Evolutionary conservation across 495 filamentous ascomycete genomes (phyloP).

Genomic region (Neurospora sp.): DNA sequence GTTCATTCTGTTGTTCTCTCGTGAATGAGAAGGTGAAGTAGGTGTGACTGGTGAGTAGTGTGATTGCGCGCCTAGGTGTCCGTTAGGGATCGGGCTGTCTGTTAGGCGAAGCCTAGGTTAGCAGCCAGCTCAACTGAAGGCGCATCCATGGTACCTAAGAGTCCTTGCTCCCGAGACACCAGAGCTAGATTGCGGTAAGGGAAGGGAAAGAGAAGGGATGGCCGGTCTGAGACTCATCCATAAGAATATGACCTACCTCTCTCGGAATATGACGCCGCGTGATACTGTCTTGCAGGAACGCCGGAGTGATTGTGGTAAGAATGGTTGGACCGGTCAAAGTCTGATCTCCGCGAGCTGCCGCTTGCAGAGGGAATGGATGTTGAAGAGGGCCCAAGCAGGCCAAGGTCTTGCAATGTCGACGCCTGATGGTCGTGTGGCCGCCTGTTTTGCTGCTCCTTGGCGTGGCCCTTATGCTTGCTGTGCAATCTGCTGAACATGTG

Average conservation of each 20-base stretch:
- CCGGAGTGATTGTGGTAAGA: conserved; percentile 17
- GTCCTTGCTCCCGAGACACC: background rate
- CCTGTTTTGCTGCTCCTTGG: conserved; percentile 23
- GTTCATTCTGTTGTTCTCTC: conserved; percentile 51
- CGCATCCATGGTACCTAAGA: conserved; percentile 1
- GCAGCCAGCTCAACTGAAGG: conserved; percentile 1
- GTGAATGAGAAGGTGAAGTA: conserved; percentile 26
- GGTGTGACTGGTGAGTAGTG: conserved; percentile 32
- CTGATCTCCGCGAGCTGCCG: conserved; percentile 22
- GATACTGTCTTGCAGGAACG: conserved; percentile 16
- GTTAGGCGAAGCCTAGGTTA: conserved; percentile 1
- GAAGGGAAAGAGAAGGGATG: background rate
- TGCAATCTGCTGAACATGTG: conserved; percentile 43
- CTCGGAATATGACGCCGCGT: conserved; percentile 27
- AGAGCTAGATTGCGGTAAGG: background rate
- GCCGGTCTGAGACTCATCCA: background rate
- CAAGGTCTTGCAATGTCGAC: conserved; percentile 30
- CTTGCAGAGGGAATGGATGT: conserved; percentile 28
- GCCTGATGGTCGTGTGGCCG: conserved; percentile 23
- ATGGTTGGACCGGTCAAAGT: conserved; percentile 17
- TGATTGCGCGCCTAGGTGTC: conserved; percentile 31
- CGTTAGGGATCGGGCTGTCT: conserved; percentile 30
- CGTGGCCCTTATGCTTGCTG: conserved; percentile 25
- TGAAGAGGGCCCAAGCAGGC: conserved; percentile 24
- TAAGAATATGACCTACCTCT: conserved; percentile 28